phyloP scores from a whole-genome alignment of 78 protist genomes.

The Dictyostelium firmibasis region DNA sequence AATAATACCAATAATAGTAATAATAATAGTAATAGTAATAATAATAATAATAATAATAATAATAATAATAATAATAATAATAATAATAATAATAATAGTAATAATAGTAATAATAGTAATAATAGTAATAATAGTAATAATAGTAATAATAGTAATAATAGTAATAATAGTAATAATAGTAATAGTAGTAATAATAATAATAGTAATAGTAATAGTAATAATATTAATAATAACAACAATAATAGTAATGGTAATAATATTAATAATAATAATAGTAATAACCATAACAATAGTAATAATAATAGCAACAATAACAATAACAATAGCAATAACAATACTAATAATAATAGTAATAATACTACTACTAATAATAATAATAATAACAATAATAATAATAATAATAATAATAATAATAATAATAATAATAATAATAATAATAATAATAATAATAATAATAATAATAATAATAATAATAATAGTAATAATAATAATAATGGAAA shows the following conservation, averaged over 20 bases:
- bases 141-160: not conserved
- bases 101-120: conserved; percentile 12
- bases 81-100: conserved; percentile 21
- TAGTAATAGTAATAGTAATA: not conserved
- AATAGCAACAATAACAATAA: not conserved
- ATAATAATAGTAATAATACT: conserved; percentile 13
- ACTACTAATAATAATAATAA: conserved; percentile 15
- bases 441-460: not conserved
- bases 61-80: conserved; percentile 33
- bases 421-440: not conserved
- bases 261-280: not conserved
- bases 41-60: conserved; percentile 14
- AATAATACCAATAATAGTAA: not conserved
- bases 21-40: not conserved
- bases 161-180: not conserved
- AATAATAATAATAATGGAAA: not conserved
- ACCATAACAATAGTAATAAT: not conserved
- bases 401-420: not conserved
- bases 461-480: not conserved
- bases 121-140: not conserved
- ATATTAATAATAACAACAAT: not conserved
- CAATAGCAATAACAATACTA: conserved; percentile 21
- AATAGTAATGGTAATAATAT: not conserved
- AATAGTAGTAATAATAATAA: not conserved
- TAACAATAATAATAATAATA: conserved; percentile 1